Evolutionary conservation across 179 eudicot genomes (phyloP).

Genomic region (Monotropa hypopitys): DNA sequence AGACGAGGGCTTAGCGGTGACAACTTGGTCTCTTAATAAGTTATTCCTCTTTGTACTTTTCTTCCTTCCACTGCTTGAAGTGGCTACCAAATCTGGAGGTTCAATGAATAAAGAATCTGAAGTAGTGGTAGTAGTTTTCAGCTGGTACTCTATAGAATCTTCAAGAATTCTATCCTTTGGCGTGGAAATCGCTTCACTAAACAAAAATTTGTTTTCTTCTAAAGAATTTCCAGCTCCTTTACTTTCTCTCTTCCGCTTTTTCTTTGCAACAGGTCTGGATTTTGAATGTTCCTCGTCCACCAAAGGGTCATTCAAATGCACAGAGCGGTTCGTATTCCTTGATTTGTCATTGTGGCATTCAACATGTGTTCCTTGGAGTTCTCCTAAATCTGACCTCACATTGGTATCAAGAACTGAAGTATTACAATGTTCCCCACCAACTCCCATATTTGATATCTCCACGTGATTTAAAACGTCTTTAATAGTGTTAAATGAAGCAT

Average conservation of each 20-base stretch:
- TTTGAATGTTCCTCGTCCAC: constrained; percentile 4
- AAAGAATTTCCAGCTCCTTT: constrained; percentile 10
- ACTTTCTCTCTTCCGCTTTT: constrained; percentile 20
- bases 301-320: not conserved
- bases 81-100: not conserved
- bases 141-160: constrained; percentile 10
- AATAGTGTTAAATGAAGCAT: not conserved
- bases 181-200: constrained; percentile 2
- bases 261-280: constrained; percentile 16
- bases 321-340: not conserved
- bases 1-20: not conserved
- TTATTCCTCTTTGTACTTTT: constrained; percentile 4
- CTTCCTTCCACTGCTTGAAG: constrained; percentile 10
- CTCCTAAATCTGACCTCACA: constrained; percentile 3
- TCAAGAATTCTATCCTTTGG: constrained; percentile 11
- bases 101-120: constrained; percentile 4
- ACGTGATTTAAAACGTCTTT: not conserved
- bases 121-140: constrained; percentile 9
- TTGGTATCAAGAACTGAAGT: not conserved
- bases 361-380: not conserved
- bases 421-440: constrained; percentile 2
- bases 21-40: not conserved
- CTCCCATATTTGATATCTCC: constrained; percentile 5
- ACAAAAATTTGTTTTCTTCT: constrained; percentile 10
- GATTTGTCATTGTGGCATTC: constrained; percentile 2